Percentiles rank a stretch among this genome's conserved stretches.
phyloP scores from a whole-genome alignment of 23 red algal species.

The Agarophyton chilense region DNA sequence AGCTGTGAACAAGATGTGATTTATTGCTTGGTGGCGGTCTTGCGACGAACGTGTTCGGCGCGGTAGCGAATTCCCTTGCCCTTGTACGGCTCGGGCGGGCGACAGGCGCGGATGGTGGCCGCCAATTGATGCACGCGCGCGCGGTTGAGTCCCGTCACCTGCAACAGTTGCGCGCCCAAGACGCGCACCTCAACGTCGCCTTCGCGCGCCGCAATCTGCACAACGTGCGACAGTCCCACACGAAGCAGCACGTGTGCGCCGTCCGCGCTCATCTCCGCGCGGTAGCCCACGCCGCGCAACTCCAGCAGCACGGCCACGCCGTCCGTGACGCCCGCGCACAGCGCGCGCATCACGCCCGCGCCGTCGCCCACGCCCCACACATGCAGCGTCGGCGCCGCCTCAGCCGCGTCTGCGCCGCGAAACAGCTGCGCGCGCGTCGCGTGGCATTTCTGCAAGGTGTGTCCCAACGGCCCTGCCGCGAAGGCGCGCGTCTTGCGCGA shows the following conservation, averaged over 20 bases:
- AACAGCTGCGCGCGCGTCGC: slow-evolving; percentile 49
- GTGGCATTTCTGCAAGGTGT: slow-evolving; percentile 47
- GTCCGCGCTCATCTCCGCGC: slow-evolving; percentile 70
- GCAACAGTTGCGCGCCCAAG: slow-evolving; percentile 59
- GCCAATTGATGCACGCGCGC: slow-evolving; percentile 67
- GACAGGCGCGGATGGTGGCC: slow-evolving; percentile 56
- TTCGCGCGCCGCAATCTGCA: slow-evolving; percentile 49
- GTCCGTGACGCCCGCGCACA: slow-evolving; percentile 52
- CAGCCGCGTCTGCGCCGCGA: neutral
- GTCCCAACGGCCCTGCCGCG: slow-evolving; percentile 65
- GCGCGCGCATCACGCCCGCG: slow-evolving; percentile 4
- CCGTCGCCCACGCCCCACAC: slow-evolving; percentile 70
- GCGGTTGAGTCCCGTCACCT: slow-evolving; percentile 79
- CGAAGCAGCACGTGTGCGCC: slow-evolving; percentile 47
- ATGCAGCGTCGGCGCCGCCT: neutral
- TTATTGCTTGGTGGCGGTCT: too few species aligned
- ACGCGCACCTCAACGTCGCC: slow-evolving; percentile 66
- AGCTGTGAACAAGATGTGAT: too few species aligned
- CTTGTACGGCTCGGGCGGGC: slow-evolving; percentile 87
- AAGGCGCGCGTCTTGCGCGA: slow-evolving; percentile 65
- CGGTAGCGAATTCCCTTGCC: slow-evolving; percentile 88
- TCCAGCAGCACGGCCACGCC: slow-evolving; percentile 80
- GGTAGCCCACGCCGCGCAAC: slow-evolving; percentile 80
- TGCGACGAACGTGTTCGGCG: slow-evolving; percentile 66
- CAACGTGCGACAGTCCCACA: slow-evolving; percentile 68